phyloP scores from a whole-genome alignment of 495 filamentous ascomycete genomes.

The Cudoniella acicularis region DNA sequence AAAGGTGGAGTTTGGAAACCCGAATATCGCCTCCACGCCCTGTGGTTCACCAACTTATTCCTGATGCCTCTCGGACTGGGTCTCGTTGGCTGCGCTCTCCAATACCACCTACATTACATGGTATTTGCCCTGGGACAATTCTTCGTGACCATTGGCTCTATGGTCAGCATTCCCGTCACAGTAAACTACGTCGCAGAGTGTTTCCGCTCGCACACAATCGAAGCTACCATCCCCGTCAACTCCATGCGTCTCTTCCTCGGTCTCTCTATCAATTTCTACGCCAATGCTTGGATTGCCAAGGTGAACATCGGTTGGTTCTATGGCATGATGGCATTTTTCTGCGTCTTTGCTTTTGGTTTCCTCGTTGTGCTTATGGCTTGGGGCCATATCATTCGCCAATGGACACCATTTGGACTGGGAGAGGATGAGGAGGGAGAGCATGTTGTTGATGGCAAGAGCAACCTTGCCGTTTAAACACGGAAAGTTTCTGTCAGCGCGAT shows the following conservation, averaged over 20 bases:
- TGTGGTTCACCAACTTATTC: slow-evolving; percentile 40
- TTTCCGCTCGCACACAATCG: slow-evolving; percentile 38
- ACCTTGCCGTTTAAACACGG: not conserved
- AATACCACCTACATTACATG: slow-evolving; percentile 47
- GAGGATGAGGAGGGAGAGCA: slow-evolving; percentile 21
- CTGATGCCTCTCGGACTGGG: slow-evolving; percentile 45
- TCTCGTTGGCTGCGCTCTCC: slow-evolving; percentile 42
- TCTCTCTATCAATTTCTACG: slow-evolving; percentile 43
- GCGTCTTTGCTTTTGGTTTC: slow-evolving; percentile 36
- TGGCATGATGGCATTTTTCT: slow-evolving; percentile 48
- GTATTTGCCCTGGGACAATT: slow-evolving; percentile 43
- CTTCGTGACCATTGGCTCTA: slow-evolving; percentile 38
- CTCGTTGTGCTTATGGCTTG: slow-evolving; percentile 26
- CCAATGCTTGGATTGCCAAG: slow-evolving; percentile 39
- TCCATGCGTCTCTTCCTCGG: slow-evolving; percentile 41
- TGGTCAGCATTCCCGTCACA: slow-evolving; percentile 38
- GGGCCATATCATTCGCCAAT: slow-evolving; percentile 24
- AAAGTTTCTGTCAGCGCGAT: not conserved
- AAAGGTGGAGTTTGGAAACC: slow-evolving; percentile 45
- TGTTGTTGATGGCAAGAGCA: slow-evolving; percentile 3
- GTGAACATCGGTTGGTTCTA: slow-evolving; percentile 48
- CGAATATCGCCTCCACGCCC: slow-evolving; percentile 47
- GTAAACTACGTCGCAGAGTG: slow-evolving; percentile 49
- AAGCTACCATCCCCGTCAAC: slow-evolving; percentile 38
- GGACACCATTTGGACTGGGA: slow-evolving; percentile 7